Conservation (phyloP, 202 grass and related monocot genomes). For the Eragrostis tef region DNA sequence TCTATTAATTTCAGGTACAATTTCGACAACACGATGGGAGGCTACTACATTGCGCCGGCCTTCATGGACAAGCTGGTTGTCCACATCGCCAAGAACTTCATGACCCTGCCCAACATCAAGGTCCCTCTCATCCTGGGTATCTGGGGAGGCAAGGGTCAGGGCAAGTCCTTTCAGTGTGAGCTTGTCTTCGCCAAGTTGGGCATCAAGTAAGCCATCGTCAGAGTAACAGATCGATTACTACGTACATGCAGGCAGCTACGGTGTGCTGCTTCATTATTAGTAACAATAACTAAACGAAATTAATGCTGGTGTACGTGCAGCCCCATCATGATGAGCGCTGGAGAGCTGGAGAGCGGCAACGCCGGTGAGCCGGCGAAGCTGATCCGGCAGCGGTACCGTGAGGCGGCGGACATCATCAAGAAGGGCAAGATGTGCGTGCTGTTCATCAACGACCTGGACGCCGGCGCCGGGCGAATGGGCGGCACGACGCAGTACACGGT, state of each 20-base stretch:
- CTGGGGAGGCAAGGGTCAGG: conserved; percentile 99
- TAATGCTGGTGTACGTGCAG: conserved; percentile 34
- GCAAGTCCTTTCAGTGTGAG: conserved; percentile 95
- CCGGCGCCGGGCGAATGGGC: conserved; percentile 79
- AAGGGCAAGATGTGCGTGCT: conserved; percentile 98
- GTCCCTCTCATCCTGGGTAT: conserved; percentile 92
- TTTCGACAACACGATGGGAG: conserved; percentile 76
- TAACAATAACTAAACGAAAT: no score
- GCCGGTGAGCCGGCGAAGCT: conserved; percentile 97
- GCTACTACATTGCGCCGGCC: conserved; percentile 80
- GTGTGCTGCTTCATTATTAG: background rate
- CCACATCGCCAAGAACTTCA: conserved; percentile 96
- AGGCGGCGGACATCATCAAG: conserved; percentile 78
- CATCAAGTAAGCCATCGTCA: conserved; percentile 60
- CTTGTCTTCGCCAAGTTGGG: conserved; percentile 98
- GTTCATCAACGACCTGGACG: conserved; percentile 98
- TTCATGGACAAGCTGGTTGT: conserved; percentile 98
- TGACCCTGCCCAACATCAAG: conserved; percentile 97
- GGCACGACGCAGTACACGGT: conserved; percentile 96
- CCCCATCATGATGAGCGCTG: conserved; percentile 98
- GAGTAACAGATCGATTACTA: no score
- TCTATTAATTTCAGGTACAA: conserved; percentile 30
- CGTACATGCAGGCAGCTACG: no score
- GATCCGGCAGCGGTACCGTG: conserved; percentile 89
- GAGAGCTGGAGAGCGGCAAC: conserved; percentile 96